A percentile compares a stretch with the other conserved stretches of the same genome.
Conservation (phyloP, 1,139 yeast species). For the Lodderomyces oxycetoniae region DNA sequence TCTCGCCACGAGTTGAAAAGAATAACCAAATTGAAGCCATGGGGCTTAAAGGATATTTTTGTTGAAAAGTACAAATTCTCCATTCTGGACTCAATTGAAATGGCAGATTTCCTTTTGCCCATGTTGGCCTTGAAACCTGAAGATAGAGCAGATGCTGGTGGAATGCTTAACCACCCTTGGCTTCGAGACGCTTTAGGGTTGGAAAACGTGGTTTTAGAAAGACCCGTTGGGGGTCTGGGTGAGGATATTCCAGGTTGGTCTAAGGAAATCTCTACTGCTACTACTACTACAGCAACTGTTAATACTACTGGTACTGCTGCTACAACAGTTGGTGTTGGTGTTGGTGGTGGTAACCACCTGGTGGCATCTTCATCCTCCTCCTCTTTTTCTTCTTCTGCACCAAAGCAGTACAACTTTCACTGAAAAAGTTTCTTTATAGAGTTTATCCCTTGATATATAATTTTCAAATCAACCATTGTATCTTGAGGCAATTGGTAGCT, state of each 20-base stretch:
- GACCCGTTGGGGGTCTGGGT: conserved; percentile 61
- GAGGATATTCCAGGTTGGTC: conserved; percentile 79
- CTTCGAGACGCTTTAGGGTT: conserved; percentile 58
- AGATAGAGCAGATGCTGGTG: conserved; percentile 75
- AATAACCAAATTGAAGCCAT: conserved; percentile 49
- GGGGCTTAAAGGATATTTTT: conserved; percentile 46
- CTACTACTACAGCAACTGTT: neutral
- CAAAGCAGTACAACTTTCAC: neutral
- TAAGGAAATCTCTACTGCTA: conserved; percentile 22
- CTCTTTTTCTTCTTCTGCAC: no score
- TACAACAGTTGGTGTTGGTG: no score
- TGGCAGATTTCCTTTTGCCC: conserved; percentile 63
- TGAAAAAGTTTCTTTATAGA: neutral
- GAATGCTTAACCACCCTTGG: conserved; percentile 78
- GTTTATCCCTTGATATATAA: no score
- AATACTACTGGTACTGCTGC: no score
- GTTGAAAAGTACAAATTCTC: conserved; percentile 60
- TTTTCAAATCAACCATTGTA: no score
- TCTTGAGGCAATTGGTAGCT: no score
- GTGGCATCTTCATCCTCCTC: no score
- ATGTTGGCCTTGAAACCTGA: conserved; percentile 71
- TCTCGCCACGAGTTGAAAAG: conserved; percentile 54
- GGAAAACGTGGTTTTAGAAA: conserved; percentile 50
- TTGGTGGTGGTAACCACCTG: no score
- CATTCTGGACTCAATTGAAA: conserved; percentile 47